These are phyloP conservation scores for Paraphoma chrysanthemicola DNA, from an alignment of 2,329 filamentous ascomycete species.

Conservation along the genomic window DNA sequence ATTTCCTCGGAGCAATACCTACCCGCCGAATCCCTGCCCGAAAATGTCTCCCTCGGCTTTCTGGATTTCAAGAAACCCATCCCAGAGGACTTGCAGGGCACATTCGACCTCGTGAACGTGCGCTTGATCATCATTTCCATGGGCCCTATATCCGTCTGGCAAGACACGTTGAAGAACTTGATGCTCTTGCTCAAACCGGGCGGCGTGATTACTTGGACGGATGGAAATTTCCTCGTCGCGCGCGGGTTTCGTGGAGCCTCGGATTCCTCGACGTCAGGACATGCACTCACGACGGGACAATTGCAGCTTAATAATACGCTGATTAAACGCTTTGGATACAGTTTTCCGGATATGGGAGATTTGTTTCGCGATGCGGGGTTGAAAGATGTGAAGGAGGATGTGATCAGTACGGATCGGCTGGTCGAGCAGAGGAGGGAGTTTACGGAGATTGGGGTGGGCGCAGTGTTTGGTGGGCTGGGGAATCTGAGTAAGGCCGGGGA, in stretches of 20 bases:
- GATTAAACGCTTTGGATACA: constrained; percentile 29
- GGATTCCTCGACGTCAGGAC: constrained; percentile 15
- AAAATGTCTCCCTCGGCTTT: constrained; percentile 28
- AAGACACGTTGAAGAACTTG: constrained; percentile 27
- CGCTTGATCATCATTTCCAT: constrained; percentile 38
- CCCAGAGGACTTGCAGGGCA: constrained; percentile 29
- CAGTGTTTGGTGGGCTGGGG: constrained; percentile 31
- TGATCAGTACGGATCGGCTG: constrained; percentile 34
- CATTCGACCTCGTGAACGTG: constrained; percentile 41
- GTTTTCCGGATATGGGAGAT: constrained; percentile 25
- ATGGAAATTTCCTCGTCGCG: constrained; percentile 34
- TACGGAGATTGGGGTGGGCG: constrained; percentile 36
- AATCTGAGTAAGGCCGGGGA: constrained; percentile 29
- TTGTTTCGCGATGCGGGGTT: constrained; percentile 28
- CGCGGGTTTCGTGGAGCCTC: constrained; percentile 26
- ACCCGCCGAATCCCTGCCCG: constrained; percentile 15
- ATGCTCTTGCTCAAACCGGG: constrained; percentile 37
- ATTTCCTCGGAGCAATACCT: constrained; percentile 34
- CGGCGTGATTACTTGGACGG: constrained; percentile 38
- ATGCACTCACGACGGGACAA: constrained; percentile 27
- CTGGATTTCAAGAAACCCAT: constrained; percentile 39
- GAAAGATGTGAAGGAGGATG: constrained; percentile 28
- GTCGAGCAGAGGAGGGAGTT: constrained; percentile 31
- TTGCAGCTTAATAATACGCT: constrained; percentile 28
- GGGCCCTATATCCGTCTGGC: constrained; percentile 28